Evolutionary conservation across 768 basidiomycete genomes (phyloP).

Genomic region (Rhodocollybia butyracea): DNA sequence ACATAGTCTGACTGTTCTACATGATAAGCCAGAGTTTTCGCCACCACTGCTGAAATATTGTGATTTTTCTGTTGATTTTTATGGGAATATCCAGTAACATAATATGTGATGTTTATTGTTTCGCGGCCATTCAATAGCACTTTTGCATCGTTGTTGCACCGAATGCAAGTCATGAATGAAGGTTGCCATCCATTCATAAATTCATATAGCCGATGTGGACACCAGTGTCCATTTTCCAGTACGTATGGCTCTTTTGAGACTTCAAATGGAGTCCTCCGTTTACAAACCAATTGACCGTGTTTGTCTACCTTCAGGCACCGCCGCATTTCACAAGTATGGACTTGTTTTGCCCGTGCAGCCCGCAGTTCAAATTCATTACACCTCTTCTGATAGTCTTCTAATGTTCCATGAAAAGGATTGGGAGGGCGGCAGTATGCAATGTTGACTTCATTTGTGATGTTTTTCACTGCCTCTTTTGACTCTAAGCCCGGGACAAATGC

Average conservation of each 20-base stretch:
- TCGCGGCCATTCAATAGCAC: slow-evolving; percentile 29
- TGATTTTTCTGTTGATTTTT: slow-evolving; percentile 35
- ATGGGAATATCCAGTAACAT: slow-evolving; percentile 34
- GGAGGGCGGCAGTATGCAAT: slow-evolving; percentile 29
- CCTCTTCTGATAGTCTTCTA: slow-evolving; percentile 10
- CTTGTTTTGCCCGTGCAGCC: slow-evolving; percentile 25
- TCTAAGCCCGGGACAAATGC: slow-evolving; percentile 22
- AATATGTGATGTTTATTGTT: slow-evolving; percentile 31
- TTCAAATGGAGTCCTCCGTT: slow-evolving; percentile 28
- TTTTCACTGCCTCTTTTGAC: slow-evolving; percentile 1
- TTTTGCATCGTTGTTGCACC: slow-evolving; percentile 39
- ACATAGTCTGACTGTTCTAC: neutral
- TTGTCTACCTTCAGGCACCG: slow-evolving; percentile 18
- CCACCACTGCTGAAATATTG: slow-evolving; percentile 37
- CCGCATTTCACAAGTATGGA: slow-evolving; percentile 26
- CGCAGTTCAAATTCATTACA: slow-evolving; percentile 12
- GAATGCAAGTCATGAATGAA: slow-evolving; percentile 12
- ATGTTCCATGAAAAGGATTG: slow-evolving; percentile 20
- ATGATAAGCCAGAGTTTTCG: slow-evolving; percentile 21
- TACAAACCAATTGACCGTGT: slow-evolving; percentile 25
- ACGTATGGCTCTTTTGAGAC: slow-evolving; percentile 21
- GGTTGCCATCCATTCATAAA: slow-evolving; percentile 29
- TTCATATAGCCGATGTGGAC: slow-evolving; percentile 15
- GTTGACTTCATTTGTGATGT: slow-evolving; percentile 5
- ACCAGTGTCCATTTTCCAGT: slow-evolving; percentile 24